Conservation (phyloP, 805 yeast species). For the Hanseniaspora valbyensis region DNA sequence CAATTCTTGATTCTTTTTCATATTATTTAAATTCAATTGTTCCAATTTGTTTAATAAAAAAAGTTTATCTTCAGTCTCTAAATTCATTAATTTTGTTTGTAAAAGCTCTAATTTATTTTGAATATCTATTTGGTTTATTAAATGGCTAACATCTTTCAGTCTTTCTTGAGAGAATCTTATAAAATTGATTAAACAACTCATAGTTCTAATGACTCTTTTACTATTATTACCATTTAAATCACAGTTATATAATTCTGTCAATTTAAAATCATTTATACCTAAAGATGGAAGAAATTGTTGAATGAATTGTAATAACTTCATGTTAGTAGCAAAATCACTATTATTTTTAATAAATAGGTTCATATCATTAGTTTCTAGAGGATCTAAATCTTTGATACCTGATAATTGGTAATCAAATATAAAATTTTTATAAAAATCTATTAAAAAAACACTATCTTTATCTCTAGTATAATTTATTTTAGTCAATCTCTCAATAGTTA, state of each 20-base stretch:
- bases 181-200: conserved; percentile 13
- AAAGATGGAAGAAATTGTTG: conserved; percentile 7
- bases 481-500: not conserved
- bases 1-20: not conserved
- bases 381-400: not conserved
- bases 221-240: not conserved
- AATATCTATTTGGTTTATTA: conserved; percentile 4
- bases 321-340: not conserved
- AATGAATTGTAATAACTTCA: conserved; percentile 4
- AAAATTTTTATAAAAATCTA: conserved; percentile 8
- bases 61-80: not conserved
- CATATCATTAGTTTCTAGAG: not conserved
- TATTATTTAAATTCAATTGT: not conserved
- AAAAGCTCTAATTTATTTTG: not conserved
- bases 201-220: conserved; percentile 2
- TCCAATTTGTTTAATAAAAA: not conserved
- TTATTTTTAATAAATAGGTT: not conserved
- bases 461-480: not conserved
- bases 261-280: conserved; percentile 9
- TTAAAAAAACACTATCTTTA: not conserved
- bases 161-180: conserved; percentile 14
- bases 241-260: conserved; percentile 9
- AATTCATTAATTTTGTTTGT: not conserved
- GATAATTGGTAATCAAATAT: conserved; percentile 13
- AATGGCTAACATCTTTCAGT: conserved; percentile 5